Conservation (phyloP, 306 rosid species). For the Glycine soja region DNA sequence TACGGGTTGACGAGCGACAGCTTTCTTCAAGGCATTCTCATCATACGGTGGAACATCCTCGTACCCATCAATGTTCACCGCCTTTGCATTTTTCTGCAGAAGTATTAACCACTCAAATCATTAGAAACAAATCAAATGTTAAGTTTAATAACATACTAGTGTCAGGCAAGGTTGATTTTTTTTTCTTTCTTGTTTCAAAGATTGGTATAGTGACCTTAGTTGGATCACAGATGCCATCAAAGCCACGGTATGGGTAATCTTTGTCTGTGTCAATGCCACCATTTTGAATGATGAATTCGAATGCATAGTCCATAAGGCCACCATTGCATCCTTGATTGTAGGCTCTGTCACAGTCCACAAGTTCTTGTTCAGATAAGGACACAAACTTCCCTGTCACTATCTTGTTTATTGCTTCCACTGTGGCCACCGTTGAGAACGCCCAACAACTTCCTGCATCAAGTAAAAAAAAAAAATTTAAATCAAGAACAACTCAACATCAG, state of each 20-base stretch:
- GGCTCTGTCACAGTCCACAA: conserved; percentile 77
- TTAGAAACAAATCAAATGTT: background rate
- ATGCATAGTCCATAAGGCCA: conserved; percentile 92
- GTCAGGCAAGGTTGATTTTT: background rate
- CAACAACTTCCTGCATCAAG: conserved; percentile 82
- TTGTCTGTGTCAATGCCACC: conserved; percentile 91
- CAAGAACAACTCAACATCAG: too few relatives aligned
- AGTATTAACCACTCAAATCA: background rate
- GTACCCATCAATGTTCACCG: conserved; percentile 76
- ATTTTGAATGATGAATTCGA: conserved; percentile 75
- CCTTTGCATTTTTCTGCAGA: conserved; percentile 66
- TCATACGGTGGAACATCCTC: conserved; percentile 77
- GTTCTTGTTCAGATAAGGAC: conserved; percentile 90
- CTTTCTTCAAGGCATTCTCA: conserved; percentile 64
- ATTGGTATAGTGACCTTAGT: conserved; percentile 51
- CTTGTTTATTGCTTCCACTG: conserved; percentile 87
- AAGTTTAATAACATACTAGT: conserved; percentile 15
- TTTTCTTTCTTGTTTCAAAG: background rate
- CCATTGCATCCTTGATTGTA: conserved; percentile 86
- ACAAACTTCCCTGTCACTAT: conserved; percentile 76
- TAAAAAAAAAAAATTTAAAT: background rate
- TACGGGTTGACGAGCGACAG: conserved; percentile 60
- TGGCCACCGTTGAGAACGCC: conserved; percentile 89
- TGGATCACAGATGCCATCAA: conserved; percentile 64
- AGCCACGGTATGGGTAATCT: conserved; percentile 79